These are phyloP conservation scores for Bromus sterilis DNA, from an alignment of 176 grass and related monocot species.

Conservation along the genomic window DNA sequence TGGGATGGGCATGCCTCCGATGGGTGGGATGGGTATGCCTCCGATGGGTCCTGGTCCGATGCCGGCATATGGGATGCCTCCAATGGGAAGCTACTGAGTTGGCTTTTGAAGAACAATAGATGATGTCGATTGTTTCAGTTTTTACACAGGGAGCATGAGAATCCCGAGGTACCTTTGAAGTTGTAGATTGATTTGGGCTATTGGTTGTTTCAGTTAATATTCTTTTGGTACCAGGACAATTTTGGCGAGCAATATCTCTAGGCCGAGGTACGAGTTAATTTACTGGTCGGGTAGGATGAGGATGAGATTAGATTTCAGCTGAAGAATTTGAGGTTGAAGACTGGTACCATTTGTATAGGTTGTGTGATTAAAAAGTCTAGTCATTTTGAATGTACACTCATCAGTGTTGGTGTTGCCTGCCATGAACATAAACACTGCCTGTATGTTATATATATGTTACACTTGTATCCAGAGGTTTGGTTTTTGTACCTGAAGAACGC, in stretches of 20 bases:
- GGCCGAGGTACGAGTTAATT: constrained; percentile 16
- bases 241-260: constrained; percentile 31
- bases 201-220: constrained; percentile 29
- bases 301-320: constrained; percentile 15
- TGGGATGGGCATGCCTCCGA: constrained; percentile 46
- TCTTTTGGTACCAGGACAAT: constrained; percentile 45
- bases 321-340: neutral
- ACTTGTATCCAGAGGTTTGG: neutral
- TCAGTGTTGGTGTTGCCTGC: neutral
- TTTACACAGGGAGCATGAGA: neutral
- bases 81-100: constrained; percentile 72
- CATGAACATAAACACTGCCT: neutral
- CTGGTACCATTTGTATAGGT: constrained; percentile 55
- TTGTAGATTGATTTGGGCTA: constrained; percentile 36
- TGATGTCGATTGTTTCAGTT: neutral
- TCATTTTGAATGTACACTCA: constrained; percentile 30
- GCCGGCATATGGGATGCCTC: constrained; percentile 54
- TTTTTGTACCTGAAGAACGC: neutral
- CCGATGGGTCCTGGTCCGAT: constrained; percentile 65
- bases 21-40: constrained; percentile 80
- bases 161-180: neutral
- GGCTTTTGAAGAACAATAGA: constrained; percentile 1
- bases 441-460: constrained; percentile 15
- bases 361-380: constrained; percentile 20
- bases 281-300: constrained; percentile 15